Percentiles rank a stretch among this genome's conserved stretches.
Evolutionary conservation across 371 early-diverging fungal genomes (phyloP).

Genomic region (Haplosporangium sp.): DNA sequence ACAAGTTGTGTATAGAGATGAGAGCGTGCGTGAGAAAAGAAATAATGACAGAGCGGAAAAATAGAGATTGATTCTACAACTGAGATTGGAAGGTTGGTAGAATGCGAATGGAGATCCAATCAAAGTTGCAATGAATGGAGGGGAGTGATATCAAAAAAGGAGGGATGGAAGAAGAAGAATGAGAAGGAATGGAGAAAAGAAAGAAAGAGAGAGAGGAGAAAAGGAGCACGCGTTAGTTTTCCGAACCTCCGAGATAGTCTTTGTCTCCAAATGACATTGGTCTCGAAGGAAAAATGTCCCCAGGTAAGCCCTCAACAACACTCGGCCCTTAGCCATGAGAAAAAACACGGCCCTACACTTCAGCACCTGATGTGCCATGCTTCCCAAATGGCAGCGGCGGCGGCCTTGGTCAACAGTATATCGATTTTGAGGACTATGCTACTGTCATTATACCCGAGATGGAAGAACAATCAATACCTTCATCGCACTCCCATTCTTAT

Average conservation of each 20-base stretch:
- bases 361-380: too few relatives aligned
- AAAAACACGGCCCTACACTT: not conserved
- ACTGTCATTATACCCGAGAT: too few relatives aligned
- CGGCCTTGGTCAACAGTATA: not conserved
- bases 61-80: not conserved
- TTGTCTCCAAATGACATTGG: too few relatives aligned
- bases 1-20: constrained; percentile 2
- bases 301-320: not conserved
- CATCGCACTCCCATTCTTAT: not conserved
- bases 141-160: constrained; percentile 1
- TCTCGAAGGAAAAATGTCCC: not conserved
- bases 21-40: constrained; percentile 6
- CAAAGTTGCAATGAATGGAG: too few relatives aligned
- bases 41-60: not conserved
- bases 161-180: not conserved
- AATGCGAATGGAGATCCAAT: too few relatives aligned
- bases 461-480: too few relatives aligned
- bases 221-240: not conserved
- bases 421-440: too few relatives aligned
- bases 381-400: not conserved
- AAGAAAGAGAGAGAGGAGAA: not conserved
- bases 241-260: constrained; percentile 14
- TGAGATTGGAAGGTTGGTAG: not conserved
- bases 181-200: constrained; percentile 1
- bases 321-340: constrained; percentile 1